These are phyloP conservation scores for Fusarium sp. DNA, from an alignment of 2,329 filamentous ascomycete genomes.

Conservation along the genomic window DNA sequence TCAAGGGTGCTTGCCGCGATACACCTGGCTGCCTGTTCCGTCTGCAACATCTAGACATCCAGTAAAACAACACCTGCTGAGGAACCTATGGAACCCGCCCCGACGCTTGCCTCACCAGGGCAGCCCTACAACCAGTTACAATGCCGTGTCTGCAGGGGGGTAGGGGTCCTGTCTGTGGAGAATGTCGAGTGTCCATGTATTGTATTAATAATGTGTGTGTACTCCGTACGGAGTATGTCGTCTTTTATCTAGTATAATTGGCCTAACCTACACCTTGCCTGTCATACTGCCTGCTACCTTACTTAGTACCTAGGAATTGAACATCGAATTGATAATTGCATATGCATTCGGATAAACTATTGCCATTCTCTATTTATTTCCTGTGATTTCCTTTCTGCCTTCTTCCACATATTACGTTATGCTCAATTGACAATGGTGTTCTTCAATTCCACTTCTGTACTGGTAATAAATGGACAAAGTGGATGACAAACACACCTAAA, in stretches of 20 bases:
- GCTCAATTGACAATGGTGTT: not conserved
- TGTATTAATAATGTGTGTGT: slow-evolving; percentile 11
- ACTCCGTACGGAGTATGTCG: too few relatives aligned
- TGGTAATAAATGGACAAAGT: not conserved
- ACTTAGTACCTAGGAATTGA: too few relatives aligned
- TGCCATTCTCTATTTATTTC: too few relatives aligned
- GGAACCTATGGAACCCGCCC: not conserved
- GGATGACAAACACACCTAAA: too few relatives aligned
- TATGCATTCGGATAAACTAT: too few relatives aligned
- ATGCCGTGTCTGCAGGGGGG: slow-evolving; percentile 10
- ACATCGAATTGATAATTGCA: too few relatives aligned
- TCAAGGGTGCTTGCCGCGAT: slow-evolving; percentile 41
- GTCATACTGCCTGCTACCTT: too few relatives aligned
- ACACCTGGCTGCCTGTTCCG: slow-evolving; percentile 41
- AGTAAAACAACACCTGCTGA: not conserved
- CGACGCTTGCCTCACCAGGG: slow-evolving; percentile 1
- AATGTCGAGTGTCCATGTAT: not conserved
- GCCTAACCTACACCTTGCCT: not conserved
- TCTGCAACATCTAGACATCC: slow-evolving; percentile 5
- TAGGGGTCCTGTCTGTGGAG: slow-evolving; percentile 7
- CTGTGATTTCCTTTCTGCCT: not conserved
- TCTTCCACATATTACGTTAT: not conserved
- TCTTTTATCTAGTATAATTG: not conserved
- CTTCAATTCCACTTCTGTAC: not conserved
- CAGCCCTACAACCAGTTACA: slow-evolving; percentile 26